Conservation (phyloP, 1,284 basidiomycete species). For the Apiotrichum veenhuisii region DNA sequence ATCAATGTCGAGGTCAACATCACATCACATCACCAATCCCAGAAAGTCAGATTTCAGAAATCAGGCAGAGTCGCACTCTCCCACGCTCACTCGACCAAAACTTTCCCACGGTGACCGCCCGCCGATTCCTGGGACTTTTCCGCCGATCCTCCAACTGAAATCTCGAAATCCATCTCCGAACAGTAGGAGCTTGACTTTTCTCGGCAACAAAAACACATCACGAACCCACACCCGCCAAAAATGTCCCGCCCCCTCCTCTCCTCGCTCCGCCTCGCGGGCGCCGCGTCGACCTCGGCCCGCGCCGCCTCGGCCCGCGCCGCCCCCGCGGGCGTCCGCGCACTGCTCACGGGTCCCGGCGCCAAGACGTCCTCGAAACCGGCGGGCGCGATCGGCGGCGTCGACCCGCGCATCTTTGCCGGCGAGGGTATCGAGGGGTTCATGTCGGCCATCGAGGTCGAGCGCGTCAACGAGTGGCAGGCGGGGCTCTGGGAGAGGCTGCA, state of each 20-base stretch:
- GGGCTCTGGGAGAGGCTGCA: conserved; percentile 46
- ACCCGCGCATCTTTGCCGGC: conserved; percentile 31
- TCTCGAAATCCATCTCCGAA: not conserved
- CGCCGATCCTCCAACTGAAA: not conserved
- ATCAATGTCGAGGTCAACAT: too few species aligned
- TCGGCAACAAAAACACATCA: not conserved
- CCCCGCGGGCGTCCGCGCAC: not conserved
- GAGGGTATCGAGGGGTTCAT: conserved; percentile 37
- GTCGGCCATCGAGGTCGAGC: conserved; percentile 32
- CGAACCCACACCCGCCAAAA: not conserved
- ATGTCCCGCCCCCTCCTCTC: conserved; percentile 5
- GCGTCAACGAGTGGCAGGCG: conserved; percentile 42
- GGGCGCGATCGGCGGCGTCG: conserved; percentile 26
- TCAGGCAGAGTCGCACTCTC: not conserved
- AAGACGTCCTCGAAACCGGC: not conserved
- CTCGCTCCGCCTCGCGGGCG: not conserved
- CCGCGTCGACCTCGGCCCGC: too few species aligned
- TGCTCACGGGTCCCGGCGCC: not conserved
- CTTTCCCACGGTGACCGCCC: not conserved
- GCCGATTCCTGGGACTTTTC: not conserved
- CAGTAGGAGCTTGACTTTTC: not conserved
- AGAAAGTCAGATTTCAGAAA: not conserved
- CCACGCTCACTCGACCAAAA: not conserved
- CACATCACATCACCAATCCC: not conserved
- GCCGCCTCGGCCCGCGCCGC: too few species aligned